Evolutionary conservation across 768 basidiomycete species (phyloP).

Genomic region (Exsudoporus frostii): DNA sequence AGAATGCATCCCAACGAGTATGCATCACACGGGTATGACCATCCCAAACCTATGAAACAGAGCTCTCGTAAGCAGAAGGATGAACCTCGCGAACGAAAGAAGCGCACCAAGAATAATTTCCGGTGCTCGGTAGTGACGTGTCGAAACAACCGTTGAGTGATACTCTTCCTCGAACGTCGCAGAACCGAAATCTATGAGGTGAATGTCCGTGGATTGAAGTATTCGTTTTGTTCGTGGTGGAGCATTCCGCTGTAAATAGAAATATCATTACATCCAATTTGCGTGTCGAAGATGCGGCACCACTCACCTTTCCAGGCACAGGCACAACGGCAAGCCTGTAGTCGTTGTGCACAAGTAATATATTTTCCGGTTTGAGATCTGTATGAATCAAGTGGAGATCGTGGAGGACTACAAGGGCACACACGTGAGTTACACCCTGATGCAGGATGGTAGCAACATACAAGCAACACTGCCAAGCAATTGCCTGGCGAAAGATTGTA

Average conservation of each 20-base stretch:
- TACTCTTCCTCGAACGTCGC: constrained; percentile 98
- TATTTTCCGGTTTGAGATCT: constrained; percentile 98
- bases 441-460: constrained; percentile 42
- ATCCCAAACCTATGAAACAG: constrained; percentile 73
- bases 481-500: constrained; percentile 92
- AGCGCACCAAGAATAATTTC: constrained; percentile 95
- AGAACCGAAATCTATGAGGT: constrained; percentile 96
- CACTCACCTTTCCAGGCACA: constrained; percentile 61
- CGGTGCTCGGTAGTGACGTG: constrained; percentile 96
- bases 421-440: constrained; percentile 1
- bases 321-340: constrained; percentile 59
- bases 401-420: constrained; percentile 68
- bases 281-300: background rate
- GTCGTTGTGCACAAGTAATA: constrained; percentile 86
- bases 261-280: constrained; percentile 12
- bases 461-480: constrained; percentile 91
- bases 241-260: constrained; percentile 51
- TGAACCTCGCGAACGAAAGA: constrained; percentile 10
- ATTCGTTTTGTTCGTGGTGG: constrained; percentile 71
- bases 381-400: constrained; percentile 91
- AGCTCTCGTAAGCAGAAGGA: constrained; percentile 14
- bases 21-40: constrained; percentile 98
- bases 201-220: constrained; percentile 85
- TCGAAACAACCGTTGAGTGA: constrained; percentile 96
- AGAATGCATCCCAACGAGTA: constrained; percentile 98